A percentile compares a stretch with the other conserved stretches of the same genome.
Conservation (phyloP, 208 protist species). For the Leishmania braziliensis region DNA sequence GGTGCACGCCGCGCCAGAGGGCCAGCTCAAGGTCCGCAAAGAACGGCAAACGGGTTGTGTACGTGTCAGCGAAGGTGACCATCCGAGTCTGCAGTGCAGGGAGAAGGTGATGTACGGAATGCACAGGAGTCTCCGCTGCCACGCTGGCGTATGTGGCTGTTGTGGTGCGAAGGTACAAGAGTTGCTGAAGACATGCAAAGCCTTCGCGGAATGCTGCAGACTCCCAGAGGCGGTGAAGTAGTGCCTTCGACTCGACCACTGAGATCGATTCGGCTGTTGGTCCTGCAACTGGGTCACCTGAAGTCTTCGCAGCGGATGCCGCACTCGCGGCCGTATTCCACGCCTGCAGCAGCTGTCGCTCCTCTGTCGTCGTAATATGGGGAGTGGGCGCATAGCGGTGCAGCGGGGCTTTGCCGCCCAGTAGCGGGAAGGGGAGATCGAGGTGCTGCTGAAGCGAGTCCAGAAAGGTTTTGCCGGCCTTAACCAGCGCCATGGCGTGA, state of each 20-base stretch:
- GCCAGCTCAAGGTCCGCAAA: conserved; percentile 63
- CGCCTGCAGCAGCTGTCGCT: conserved; percentile 51
- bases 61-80: conserved; percentile 56
- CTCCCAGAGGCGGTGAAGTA: conserved; percentile 65
- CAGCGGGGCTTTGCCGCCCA: conserved; percentile 44
- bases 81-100: conserved; percentile 39
- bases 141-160: conserved; percentile 11
- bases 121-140: neutral
- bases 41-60: conserved; percentile 50
- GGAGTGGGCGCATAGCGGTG: conserved; percentile 47
- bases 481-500: conserved; percentile 18
- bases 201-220: conserved; percentile 75
- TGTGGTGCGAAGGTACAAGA: conserved; percentile 39
- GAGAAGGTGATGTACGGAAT: conserved; percentile 17
- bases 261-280: neutral
- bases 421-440: conserved; percentile 70
- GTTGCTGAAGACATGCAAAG: conserved; percentile 61
- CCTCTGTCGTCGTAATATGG: conserved; percentile 77
- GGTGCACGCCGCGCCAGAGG: conserved; percentile 59
- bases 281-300: neutral
- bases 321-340: conserved; percentile 29
- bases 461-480: conserved; percentile 50
- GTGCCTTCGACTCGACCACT: neutral
- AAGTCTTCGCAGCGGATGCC: neutral
- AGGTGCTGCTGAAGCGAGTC: conserved; percentile 66